phyloP scores from a whole-genome alignment of 2,329 filamentous ascomycete species.

The Colletotrichum sublineola region DNA sequence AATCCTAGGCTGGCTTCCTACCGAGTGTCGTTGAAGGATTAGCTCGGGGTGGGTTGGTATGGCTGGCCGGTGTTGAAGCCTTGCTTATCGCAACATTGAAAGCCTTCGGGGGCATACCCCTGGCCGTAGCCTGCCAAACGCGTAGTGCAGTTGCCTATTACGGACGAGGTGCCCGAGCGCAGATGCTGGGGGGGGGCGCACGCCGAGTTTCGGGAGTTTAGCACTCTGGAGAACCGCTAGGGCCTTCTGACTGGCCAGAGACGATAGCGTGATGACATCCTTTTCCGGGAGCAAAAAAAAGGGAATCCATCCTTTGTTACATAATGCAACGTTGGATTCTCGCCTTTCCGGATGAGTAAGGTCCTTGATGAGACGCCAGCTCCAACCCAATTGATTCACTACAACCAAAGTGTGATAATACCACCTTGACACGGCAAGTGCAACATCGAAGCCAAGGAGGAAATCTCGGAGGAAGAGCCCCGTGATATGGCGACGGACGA shows the following conservation, averaged over 20 bases:
- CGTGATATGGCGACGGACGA: conserved; percentile 33
- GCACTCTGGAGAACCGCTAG: not conserved
- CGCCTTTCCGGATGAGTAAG: not conserved
- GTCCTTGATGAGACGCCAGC: not conserved
- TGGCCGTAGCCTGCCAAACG: not conserved
- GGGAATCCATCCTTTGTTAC: not conserved
- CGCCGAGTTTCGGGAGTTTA: conserved; percentile 27
- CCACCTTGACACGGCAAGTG: not conserved
- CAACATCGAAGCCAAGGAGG: not conserved
- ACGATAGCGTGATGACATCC: conserved; percentile 1
- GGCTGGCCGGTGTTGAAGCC: conserved; percentile 5
- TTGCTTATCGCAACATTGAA: conserved; percentile 25
- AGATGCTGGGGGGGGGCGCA: conserved; percentile 2
- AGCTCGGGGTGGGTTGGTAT: not conserved
- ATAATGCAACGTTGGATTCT: not conserved
- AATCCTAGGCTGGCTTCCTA: conserved; percentile 1
- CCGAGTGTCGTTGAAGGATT: not conserved
- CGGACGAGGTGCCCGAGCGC: conserved; percentile 23
- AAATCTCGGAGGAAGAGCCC: not conserved
- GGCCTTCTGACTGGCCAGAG: conserved; percentile 3
- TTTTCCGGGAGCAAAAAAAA: not conserved
- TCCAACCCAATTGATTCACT: not conserved
- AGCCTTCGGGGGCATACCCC: not conserved
- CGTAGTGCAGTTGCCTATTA: conserved; percentile 24
- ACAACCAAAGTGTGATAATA: not conserved